A percentile compares a stretch with the other conserved stretches of the same genome.
Conservation (phyloP, 2,329 filamentous ascomycete genomes). For the Xylaria sp. region DNA sequence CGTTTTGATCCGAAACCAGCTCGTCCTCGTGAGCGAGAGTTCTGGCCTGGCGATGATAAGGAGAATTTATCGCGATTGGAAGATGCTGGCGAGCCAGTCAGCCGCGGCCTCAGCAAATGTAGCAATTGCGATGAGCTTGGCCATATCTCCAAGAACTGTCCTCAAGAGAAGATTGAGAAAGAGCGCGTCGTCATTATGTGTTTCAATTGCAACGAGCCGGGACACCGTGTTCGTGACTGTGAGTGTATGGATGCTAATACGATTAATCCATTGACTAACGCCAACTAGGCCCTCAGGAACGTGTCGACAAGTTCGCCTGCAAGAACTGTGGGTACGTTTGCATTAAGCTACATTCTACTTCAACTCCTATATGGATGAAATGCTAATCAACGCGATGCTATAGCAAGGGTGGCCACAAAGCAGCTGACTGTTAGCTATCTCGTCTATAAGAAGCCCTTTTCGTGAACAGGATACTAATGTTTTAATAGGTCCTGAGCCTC, state of each 20-base stretch:
- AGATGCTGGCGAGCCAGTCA: constrained; percentile 72
- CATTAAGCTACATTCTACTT: not conserved
- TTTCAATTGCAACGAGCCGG: constrained; percentile 71
- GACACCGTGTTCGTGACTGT: constrained; percentile 78
- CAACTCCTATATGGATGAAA: not conserved
- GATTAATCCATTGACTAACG: constrained; percentile 34
- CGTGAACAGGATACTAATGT: constrained; percentile 34
- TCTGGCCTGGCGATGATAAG: constrained; percentile 68
- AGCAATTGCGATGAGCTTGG: constrained; percentile 72
- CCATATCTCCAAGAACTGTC: constrained; percentile 70
- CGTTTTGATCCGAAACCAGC: constrained; percentile 68
- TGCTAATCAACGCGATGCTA: constrained; percentile 28
- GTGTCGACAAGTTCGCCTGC: constrained; percentile 73
- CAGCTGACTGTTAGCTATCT: constrained; percentile 59
- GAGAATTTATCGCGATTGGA: constrained; percentile 73
- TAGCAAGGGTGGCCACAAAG: constrained; percentile 62
- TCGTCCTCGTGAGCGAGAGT: constrained; percentile 67
- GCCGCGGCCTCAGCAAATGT: constrained; percentile 70
- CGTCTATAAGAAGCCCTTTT: constrained; percentile 25
- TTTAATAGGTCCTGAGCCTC: constrained; percentile 61
- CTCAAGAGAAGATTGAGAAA: constrained; percentile 65
- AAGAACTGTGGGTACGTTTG: constrained; percentile 70
- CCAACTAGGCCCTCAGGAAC: constrained; percentile 64
- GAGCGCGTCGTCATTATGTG: constrained; percentile 65
- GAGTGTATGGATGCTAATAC: constrained; percentile 47